A percentile compares a stretch with the other conserved stretches of the same genome.
phyloP scores from a whole-genome alignment of 768 basidiomycete species.

The Collybiopsis confluens region DNA sequence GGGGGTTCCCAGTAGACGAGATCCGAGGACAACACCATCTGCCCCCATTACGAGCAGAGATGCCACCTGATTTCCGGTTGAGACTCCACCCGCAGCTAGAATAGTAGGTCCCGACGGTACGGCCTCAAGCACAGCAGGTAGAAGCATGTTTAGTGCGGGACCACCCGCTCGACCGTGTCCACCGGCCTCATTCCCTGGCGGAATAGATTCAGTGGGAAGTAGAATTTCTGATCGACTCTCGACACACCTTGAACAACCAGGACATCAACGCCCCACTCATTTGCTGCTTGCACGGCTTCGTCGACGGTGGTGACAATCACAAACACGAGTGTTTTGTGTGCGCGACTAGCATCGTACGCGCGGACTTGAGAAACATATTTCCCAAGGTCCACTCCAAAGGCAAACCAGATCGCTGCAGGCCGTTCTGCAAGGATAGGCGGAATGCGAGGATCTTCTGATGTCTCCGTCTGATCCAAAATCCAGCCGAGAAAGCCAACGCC shows the following conservation, averaged over 20 bases:
- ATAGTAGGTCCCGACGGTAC: constrained; percentile 30
- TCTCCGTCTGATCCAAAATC: constrained; percentile 43
- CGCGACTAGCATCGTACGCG: constrained; percentile 29
- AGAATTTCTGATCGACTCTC: neutral
- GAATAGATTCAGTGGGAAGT: neutral
- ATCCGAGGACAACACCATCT: constrained; percentile 41
- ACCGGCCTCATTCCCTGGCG: constrained; percentile 43
- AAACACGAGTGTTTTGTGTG: constrained; percentile 46
- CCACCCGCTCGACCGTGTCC: constrained; percentile 39
- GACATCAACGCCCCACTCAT: constrained; percentile 51
- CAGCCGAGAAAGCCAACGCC: constrained; percentile 59
- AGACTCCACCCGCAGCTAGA: constrained; percentile 46
- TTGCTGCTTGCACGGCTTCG: constrained; percentile 39
- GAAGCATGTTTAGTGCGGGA: constrained; percentile 33
- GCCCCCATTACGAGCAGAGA: constrained; percentile 40
- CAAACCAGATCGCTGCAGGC: constrained; percentile 56
- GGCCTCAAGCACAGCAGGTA: constrained; percentile 29
- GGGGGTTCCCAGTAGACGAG: constrained; percentile 42
- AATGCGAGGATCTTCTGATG: constrained; percentile 32
- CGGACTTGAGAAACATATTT: constrained; percentile 51
- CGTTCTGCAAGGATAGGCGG: constrained; percentile 38
- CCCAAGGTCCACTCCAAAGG: constrained; percentile 49
- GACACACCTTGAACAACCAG: constrained; percentile 60
- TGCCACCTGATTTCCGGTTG: constrained; percentile 39
- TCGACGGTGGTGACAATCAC: constrained; percentile 40